phyloP scores from a whole-genome alignment of 2,329 filamentous ascomycete species.

The Alternaria angustiovoidea region DNA sequence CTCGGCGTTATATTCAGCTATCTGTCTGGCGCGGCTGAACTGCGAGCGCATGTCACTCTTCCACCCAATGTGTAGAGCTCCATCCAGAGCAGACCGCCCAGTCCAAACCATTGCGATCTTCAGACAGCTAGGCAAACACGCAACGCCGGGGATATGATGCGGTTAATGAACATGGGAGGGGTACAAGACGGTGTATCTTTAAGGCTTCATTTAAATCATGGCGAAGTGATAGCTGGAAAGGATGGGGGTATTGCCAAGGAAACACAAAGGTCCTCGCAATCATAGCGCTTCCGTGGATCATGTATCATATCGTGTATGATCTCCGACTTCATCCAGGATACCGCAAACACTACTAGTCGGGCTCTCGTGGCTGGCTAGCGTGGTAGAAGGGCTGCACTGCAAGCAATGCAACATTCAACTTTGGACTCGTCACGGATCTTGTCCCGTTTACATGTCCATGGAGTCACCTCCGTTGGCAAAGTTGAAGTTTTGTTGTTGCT shows the following conservation, averaged over 20 bases:
- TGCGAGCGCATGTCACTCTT: slow-evolving; percentile 19
- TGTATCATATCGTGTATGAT: slow-evolving; percentile 38
- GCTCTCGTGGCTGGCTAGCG: slow-evolving; percentile 15
- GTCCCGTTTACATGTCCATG: slow-evolving; percentile 72
- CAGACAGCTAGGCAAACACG: slow-evolving; percentile 39
- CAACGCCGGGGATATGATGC: slow-evolving; percentile 55
- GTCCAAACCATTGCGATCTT: slow-evolving; percentile 33
- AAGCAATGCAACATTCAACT: slow-evolving; percentile 16
- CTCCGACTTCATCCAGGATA: slow-evolving; percentile 23
- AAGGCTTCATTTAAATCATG: slow-evolving; percentile 50
- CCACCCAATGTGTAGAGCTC: slow-evolving; percentile 22
- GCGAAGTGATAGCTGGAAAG: slow-evolving; percentile 35
- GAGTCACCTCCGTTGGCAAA: slow-evolving; percentile 81
- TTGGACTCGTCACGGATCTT: slow-evolving; percentile 10
- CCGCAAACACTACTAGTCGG: slow-evolving; percentile 19
- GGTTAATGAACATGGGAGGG: slow-evolving; percentile 43
- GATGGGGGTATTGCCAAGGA: slow-evolving; percentile 35
- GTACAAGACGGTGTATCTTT: slow-evolving; percentile 55
- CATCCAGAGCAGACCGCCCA: slow-evolving; percentile 28
- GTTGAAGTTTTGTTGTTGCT: slow-evolving; percentile 85
- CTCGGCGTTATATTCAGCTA: slow-evolving; percentile 38
- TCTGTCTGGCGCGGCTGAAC: slow-evolving; percentile 31
- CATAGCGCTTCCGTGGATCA: slow-evolving; percentile 32
- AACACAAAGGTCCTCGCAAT: slow-evolving; percentile 25
- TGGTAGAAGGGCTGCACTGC: slow-evolving; percentile 11